These are phyloP conservation scores for Roridomyces roridus DNA, from an alignment of 768 basidiomycete genomes.

Conservation along the genomic window DNA sequence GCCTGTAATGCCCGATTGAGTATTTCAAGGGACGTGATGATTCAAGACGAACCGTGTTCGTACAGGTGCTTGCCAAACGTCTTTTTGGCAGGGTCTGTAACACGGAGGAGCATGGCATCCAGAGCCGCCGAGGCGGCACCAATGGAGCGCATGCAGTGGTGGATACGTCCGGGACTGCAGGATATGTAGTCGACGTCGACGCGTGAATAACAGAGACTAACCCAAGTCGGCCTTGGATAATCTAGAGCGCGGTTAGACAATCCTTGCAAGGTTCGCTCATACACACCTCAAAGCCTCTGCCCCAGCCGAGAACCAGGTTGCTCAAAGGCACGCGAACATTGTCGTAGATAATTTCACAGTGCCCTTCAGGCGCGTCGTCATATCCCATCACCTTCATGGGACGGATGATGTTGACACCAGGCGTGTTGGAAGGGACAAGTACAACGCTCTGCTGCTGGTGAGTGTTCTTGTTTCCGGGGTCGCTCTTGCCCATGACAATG, in stretches of 20 bases:
- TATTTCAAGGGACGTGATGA: not conserved
- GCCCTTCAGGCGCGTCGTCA: constrained; percentile 95
- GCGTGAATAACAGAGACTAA: constrained; percentile 35
- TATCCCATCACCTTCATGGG: constrained; percentile 95
- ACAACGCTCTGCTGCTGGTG: constrained; percentile 94
- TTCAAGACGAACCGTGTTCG: constrained; percentile 74
- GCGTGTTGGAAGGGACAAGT: constrained; percentile 86
- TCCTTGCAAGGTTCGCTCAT: not conserved
- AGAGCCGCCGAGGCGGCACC: constrained; percentile 86
- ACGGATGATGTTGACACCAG: constrained; percentile 89
- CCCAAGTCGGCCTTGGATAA: constrained; percentile 97
- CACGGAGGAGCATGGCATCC: constrained; percentile 87
- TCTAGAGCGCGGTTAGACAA: constrained; percentile 45
- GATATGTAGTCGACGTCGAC: not conserved
- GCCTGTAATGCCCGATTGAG: constrained; percentile 46
- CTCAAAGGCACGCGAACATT: constrained; percentile 88
- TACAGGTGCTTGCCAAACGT: constrained; percentile 94
- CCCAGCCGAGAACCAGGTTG: constrained; percentile 92
- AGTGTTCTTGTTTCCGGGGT: constrained; percentile 76
- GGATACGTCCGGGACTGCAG: constrained; percentile 88
- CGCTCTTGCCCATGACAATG: constrained; percentile 94
- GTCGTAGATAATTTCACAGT: constrained; percentile 94
- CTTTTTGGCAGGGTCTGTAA: constrained; percentile 89
- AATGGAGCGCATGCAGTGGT: constrained; percentile 98
- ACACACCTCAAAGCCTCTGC: constrained; percentile 88